Conservation (phyloP, 129 eudicot genomes). For the Logfia minima region DNA sequence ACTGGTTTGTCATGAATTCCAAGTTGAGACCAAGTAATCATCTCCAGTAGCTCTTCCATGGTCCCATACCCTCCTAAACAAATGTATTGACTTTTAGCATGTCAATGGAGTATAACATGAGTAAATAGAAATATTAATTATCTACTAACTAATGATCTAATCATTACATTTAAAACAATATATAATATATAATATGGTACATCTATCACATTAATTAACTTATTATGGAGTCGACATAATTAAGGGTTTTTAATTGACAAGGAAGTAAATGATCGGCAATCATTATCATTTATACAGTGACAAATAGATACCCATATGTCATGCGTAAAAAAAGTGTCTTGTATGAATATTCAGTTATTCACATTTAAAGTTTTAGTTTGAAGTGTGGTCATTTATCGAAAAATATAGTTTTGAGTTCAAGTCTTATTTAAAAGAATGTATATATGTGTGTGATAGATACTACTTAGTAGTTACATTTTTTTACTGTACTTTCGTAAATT, state of each 20-base stretch:
- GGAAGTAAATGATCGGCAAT: background rate
- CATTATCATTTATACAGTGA: constrained; percentile 6
- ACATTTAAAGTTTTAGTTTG: background rate
- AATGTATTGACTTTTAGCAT: constrained; percentile 25
- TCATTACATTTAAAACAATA: background rate
- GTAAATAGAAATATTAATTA: constrained; percentile 3
- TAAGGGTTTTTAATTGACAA: background rate
- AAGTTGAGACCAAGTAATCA: constrained; percentile 74
- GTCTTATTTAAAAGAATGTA: too few species aligned
- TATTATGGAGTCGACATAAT: background rate
- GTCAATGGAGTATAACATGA: constrained; percentile 19
- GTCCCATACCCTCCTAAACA: constrained; percentile 74
- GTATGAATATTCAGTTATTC: background rate
- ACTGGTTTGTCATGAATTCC: constrained; percentile 85
- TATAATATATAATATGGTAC: constrained; percentile 10
- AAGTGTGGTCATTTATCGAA: background rate
- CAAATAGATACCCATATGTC: background rate
- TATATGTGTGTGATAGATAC: too few species aligned
- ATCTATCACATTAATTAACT: constrained; percentile 23
- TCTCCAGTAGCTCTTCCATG: constrained; percentile 73
- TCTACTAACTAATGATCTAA: constrained; percentile 1
- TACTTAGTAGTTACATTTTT: too few species aligned
- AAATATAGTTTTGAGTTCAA: too few species aligned
- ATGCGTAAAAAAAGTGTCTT: background rate
- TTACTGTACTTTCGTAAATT: background rate